Evolutionary conservation across 2,329 filamentous ascomycete species (phyloP).

Genomic region (Sarocladiaceae sp.): DNA sequence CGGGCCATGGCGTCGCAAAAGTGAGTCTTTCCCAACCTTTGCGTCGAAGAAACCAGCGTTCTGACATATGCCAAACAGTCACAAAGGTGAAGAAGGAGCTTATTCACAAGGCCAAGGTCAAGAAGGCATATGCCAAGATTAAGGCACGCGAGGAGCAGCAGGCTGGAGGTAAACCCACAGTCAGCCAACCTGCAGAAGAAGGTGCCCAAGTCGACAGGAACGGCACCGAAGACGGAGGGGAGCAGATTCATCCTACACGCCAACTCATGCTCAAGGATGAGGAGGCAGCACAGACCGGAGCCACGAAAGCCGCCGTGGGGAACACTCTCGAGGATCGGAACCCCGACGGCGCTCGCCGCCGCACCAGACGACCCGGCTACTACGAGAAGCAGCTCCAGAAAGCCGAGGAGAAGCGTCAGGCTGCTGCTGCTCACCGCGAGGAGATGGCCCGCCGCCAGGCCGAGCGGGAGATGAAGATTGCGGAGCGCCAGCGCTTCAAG

Average conservation of each 20-base stretch:
- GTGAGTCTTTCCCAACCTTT: slow-evolving; percentile 24
- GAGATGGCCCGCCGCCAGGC: slow-evolving; percentile 45
- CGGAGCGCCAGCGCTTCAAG: slow-evolving; percentile 58
- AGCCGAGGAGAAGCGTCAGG: slow-evolving; percentile 34
- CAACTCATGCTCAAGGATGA: slow-evolving; percentile 34
- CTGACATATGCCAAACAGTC: slow-evolving; percentile 39
- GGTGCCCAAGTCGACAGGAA: slow-evolving; percentile 14
- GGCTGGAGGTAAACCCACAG: slow-evolving; percentile 13
- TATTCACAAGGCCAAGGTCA: slow-evolving; percentile 88
- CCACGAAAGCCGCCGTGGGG: too few relatives aligned
- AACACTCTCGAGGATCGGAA: slow-evolving; percentile 9
- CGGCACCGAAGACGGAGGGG: slow-evolving; percentile 14
- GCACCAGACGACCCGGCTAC: slow-evolving; percentile 42
- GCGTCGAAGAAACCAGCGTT: neutral
- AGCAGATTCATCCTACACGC: slow-evolving; percentile 29
- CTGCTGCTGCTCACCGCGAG: slow-evolving; percentile 34
- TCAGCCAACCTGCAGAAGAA: slow-evolving; percentile 8
- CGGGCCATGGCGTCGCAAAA: slow-evolving; percentile 78
- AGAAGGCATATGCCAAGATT: slow-evolving; percentile 86
- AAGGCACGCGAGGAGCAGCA: slow-evolving; percentile 46
- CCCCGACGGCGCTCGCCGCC: slow-evolving; percentile 25
- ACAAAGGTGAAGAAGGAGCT: slow-evolving; percentile 84
- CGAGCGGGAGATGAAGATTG: slow-evolving; percentile 58
- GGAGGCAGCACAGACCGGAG: slow-evolving; percentile 26
- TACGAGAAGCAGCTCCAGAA: slow-evolving; percentile 58